Percentiles rank a stretch among this genome's conserved stretches.
Conservation (phyloP, 176 grass and related monocot species). For the Raddia distichophylla region DNA sequence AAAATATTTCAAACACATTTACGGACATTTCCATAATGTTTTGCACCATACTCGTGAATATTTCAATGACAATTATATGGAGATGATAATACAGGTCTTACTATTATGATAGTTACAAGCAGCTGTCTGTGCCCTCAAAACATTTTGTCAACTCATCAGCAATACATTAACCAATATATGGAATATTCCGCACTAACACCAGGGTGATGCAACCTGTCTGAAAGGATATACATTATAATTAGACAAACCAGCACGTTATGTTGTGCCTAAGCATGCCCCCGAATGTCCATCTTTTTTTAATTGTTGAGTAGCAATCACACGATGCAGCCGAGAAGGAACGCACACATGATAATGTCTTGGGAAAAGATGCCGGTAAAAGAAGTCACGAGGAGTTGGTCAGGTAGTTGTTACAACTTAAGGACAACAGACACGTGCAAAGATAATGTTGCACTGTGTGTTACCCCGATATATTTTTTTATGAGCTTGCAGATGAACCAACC, state of each 20-base stretch:
- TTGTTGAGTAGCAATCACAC: not conserved
- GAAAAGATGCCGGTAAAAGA: not conserved
- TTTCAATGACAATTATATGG: conserved; percentile 28
- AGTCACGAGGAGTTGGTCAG: not conserved
- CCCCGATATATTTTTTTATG: not conserved
- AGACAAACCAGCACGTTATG: not conserved
- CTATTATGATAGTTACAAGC: conserved; percentile 9
- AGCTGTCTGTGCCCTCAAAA: not conserved
- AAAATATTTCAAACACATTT: not conserved
- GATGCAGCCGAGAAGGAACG: conserved; percentile 7
- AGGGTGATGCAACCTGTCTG: not conserved
- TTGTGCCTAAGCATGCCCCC: not conserved
- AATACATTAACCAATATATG: not conserved
- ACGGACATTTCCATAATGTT: conserved; percentile 15
- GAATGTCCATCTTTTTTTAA: not conserved
- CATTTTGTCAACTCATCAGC: not conserved
- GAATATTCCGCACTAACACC: not conserved
- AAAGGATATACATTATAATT: not conserved
- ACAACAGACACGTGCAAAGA: conserved; percentile 27
- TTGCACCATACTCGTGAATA: not conserved
- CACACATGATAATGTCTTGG: not conserved
- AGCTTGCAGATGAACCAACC: not conserved
- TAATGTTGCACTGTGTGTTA: not conserved
- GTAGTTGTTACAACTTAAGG: conserved; percentile 19
- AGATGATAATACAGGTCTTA: conserved; percentile 16